Base-by-base conservation (phyloP, 768 basidiomycete genomes). In the Xanthoconium purpureum region DNA sequence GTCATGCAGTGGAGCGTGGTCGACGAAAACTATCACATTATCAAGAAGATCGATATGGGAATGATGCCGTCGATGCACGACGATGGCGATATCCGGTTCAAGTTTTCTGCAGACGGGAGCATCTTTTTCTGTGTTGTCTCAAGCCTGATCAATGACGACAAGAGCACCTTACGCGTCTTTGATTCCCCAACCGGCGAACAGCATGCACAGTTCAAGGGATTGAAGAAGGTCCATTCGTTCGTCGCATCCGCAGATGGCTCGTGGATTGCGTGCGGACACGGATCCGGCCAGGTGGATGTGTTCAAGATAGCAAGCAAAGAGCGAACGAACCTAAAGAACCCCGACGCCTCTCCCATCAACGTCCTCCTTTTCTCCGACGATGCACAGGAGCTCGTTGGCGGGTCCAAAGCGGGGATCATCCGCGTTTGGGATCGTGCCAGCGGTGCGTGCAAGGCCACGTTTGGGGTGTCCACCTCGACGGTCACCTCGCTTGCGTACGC, bases 401-500 rank as follows among this genome's bases (percentile, higher is more conserved):
- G 63, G 3, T 67, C 55, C n/a, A 2, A 53, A 29, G 24, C 48
- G 6, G 60, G 59, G 5, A 45, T 51, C 6, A 57, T 71, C 9
- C 56, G 36, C 0, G 18, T 71, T 17, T 71, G 65, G 68, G 61
- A 66, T 32, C 57, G 50, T 4, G 29, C 42, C 0, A 63, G 51
- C 30, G 64, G 67, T 5, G 14, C 39, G 15, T 63, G 54, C 45
- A 54, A 54, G 40, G 49, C 60, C 30, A 53, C 38, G n/a, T 46
- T 61, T 4, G 54, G n/a, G 2, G 42, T 0, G 1, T 47, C 53
- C 29, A 46, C 58, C 3, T 56, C 56, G 3, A 37, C 5, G 46
- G 67, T 69, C 32, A 68, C 61, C 14, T 54, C 65, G 28, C 49
- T 69, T 20, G 58, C 52, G n/a, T 60, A 49, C 30, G 36, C 45